phyloP scores from a whole-genome alignment of 2,329 filamentous ascomycete genomes.

The Westerdykella sp. region DNA sequence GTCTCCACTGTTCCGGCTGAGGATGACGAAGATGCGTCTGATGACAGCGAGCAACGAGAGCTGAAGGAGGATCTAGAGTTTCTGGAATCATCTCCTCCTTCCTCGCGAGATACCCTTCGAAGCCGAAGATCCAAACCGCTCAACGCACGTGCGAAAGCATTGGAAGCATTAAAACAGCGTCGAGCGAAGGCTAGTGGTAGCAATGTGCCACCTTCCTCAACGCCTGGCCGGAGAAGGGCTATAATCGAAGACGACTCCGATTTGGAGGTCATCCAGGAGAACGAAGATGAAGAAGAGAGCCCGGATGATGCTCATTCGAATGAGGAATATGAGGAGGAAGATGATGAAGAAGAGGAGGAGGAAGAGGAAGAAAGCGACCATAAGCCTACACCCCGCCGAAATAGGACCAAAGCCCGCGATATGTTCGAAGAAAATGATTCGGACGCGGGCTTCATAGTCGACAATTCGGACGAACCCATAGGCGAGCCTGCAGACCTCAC shows the following conservation, averaged over 20 bases:
- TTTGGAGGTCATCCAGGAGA: conserved; percentile 31
- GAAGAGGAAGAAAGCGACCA: conserved; percentile 1
- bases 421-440: conserved; percentile 51
- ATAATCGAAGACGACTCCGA: conserved; percentile 17
- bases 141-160: conserved; percentile 37
- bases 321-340: conserved; percentile 6
- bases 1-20: conserved; percentile 1
- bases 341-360: conserved; percentile 13
- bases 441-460: conserved; percentile 57
- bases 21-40: conserved; percentile 13
- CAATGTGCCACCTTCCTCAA: conserved; percentile 20
- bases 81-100: conserved; percentile 31
- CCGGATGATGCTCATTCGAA: background rate
- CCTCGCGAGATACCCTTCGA: conserved; percentile 13
- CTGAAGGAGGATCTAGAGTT: conserved; percentile 44
- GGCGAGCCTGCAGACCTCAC: conserved; percentile 50
- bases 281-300: conserved; percentile 16
- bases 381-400: conserved; percentile 2
- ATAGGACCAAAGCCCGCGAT: conserved; percentile 27
- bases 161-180: conserved; percentile 41
- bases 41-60: conserved; percentile 35
- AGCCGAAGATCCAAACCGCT: conserved; percentile 22
- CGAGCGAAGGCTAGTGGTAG: conserved; percentile 28
- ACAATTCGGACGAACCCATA: conserved; percentile 53
- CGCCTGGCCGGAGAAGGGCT: conserved; percentile 16